These are phyloP conservation scores for Flaveria sonorensis DNA, from an alignment of 129 eudicot species.

Conservation along the genomic window DNA sequence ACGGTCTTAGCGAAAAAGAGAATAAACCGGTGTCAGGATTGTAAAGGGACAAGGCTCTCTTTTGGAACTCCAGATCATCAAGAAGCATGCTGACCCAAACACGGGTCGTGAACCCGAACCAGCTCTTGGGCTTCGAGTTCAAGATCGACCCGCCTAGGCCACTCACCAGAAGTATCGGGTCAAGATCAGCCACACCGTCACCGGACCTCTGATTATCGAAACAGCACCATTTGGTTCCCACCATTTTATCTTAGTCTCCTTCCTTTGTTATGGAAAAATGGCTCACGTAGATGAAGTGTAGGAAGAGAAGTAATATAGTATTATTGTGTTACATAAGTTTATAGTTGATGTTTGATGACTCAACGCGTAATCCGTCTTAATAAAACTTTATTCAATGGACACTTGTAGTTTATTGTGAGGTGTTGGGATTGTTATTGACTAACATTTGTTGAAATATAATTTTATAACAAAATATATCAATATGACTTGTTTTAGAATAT, in stretches of 20 bases:
- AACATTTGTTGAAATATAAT: too few relatives aligned
- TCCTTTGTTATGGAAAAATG: not conserved
- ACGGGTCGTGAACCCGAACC: conserved; percentile 54
- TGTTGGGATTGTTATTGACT: too few relatives aligned
- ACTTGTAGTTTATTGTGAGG: too few relatives aligned
- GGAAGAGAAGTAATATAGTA: not conserved
- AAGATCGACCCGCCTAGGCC: conserved; percentile 84
- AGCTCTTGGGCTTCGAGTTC: conserved; percentile 54
- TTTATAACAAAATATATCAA: too few relatives aligned
- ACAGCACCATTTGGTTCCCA: conserved; percentile 45
- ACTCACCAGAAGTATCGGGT: conserved; percentile 78
- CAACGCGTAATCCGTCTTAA: too few relatives aligned
- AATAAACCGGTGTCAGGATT: conserved; percentile 69
- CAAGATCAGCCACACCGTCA: conserved; percentile 43
- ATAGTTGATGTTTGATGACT: too few relatives aligned
- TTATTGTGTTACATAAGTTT: not conserved
- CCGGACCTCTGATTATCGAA: conserved; percentile 43
- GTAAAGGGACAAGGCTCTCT: conserved; percentile 65
- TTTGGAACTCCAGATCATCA: conserved; percentile 83
- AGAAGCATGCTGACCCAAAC: conserved; percentile 83
- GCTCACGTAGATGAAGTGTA: conserved; percentile 29
- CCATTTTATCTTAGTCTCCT: not conserved
- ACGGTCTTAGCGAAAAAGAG: conserved; percentile 6
- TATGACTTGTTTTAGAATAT: too few relatives aligned
- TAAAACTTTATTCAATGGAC: too few relatives aligned